Conservation (phyloP, 352 stramenopile species). For the Phytopythium cucurbitacearum region DNA sequence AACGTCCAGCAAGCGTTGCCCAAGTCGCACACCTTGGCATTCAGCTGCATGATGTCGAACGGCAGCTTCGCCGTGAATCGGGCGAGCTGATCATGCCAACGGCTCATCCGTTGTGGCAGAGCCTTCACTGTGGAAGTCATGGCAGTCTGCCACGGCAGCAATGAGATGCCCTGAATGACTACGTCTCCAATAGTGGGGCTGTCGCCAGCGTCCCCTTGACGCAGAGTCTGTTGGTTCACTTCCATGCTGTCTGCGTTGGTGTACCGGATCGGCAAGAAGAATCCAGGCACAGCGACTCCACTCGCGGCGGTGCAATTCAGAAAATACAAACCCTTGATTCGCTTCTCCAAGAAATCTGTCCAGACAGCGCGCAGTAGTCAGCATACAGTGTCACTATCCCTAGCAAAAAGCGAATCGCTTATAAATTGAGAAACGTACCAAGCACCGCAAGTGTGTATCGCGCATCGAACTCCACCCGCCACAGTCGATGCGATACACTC, state of each 20-base stretch:
- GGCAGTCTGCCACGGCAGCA: constrained; percentile 13
- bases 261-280: constrained; percentile 41
- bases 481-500: constrained; percentile 28
- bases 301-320: constrained; percentile 32
- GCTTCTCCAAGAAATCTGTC: constrained; percentile 39
- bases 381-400: no score
- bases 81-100: constrained; percentile 37
- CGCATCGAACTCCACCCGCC: constrained; percentile 75
- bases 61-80: constrained; percentile 28
- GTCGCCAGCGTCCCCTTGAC: background rate
- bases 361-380: background rate
- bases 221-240: no score
- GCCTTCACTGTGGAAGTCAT: constrained; percentile 12
- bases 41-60: constrained; percentile 63
- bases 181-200: constrained; percentile 1
- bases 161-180: constrained; percentile 44
- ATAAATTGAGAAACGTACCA: constrained; percentile 22
- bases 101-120: constrained; percentile 24
- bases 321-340: constrained; percentile 40
- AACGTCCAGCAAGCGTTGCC: constrained; percentile 99
- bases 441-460: constrained; percentile 53
- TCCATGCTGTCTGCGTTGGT: background rate
- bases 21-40: constrained; percentile 95
- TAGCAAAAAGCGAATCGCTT: background rate
- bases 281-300: constrained; percentile 44